Evolutionary conservation across 352 stramenopile genomes (phyloP).

Genomic region (Phytophthora niederhauseri): DNA sequence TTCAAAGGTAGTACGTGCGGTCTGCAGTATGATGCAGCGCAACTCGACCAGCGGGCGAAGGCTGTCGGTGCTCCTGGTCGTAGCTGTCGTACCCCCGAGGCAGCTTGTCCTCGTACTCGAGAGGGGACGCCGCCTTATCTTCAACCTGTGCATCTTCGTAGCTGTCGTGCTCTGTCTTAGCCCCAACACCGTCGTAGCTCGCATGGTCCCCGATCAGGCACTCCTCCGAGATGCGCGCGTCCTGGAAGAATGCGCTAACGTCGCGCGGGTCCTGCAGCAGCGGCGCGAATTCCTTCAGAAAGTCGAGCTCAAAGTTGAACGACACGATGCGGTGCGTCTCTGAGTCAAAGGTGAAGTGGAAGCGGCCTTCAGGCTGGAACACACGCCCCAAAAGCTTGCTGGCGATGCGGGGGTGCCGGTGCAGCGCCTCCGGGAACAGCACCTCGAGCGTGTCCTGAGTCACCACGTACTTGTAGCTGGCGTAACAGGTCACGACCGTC

Average conservation of each 20-base stretch:
- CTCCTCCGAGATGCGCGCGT: slow-evolving; percentile 55
- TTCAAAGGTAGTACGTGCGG: background rate
- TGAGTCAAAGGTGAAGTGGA: slow-evolving; percentile 55
- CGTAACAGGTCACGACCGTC: slow-evolving; percentile 47
- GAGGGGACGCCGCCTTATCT: background rate
- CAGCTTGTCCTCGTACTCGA: slow-evolving; percentile 5
- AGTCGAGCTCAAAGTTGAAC: slow-evolving; percentile 54
- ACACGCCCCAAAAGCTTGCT: slow-evolving; percentile 38
- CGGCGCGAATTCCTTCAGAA: slow-evolving; percentile 42
- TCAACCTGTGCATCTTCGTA: background rate
- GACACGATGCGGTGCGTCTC: slow-evolving; percentile 42
- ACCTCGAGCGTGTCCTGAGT: slow-evolving; percentile 50
- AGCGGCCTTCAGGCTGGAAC: slow-evolving; percentile 39
- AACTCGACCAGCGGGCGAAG: slow-evolving; percentile 3
- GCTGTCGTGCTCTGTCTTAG: background rate
- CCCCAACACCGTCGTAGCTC: slow-evolving; percentile 22
- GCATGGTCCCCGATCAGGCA: slow-evolving; percentile 54
- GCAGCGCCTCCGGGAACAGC: slow-evolving; percentile 56
- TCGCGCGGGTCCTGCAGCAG: slow-evolving; percentile 49
- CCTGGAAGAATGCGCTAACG: slow-evolving; percentile 46
- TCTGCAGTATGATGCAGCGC: background rate
- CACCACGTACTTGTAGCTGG: slow-evolving; percentile 49
- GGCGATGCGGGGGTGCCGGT: slow-evolving; percentile 28
- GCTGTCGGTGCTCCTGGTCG: slow-evolving; percentile 18
- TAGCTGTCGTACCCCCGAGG: background rate